phyloP scores from a whole-genome alignment of 768 basidiomycete species.

The Sporobolomyces roseus region DNA sequence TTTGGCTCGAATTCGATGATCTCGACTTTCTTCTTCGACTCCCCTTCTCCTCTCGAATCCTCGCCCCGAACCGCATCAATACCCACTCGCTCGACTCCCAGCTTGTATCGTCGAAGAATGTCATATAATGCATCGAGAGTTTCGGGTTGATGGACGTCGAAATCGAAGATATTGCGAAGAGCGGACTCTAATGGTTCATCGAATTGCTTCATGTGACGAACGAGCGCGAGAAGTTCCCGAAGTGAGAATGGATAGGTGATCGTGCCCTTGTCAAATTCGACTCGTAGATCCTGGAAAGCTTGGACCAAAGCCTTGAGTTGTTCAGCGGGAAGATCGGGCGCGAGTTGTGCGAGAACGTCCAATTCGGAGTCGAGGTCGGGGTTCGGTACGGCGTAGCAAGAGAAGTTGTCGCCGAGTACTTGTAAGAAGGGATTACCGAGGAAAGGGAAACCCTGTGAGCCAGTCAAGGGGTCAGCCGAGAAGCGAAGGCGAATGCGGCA shows the following conservation, averaged over 20 bases:
- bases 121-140: conserved; percentile 28
- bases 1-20: conserved; percentile 35
- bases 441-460: conserved; percentile 32
- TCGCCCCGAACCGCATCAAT: conserved; percentile 32
- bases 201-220: conserved; percentile 29
- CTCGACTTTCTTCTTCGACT: conserved; percentile 12
- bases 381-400: conserved; percentile 22
- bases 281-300: conserved; percentile 23
- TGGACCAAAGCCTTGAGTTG: conserved; percentile 12
- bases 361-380: conserved; percentile 29
- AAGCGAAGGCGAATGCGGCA: no score
- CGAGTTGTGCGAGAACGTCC: conserved; percentile 16
- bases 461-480: no score
- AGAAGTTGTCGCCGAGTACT: conserved; percentile 27
- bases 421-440: conserved; percentile 30
- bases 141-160: conserved; percentile 25
- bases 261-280: conserved; percentile 20
- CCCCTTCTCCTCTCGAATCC: background rate
- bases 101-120: conserved; percentile 16
- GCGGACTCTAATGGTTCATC: conserved; percentile 19
- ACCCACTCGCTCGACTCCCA: conserved; percentile 20
- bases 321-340: conserved; percentile 16
- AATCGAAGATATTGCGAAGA: conserved; percentile 35
- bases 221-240: conserved; percentile 32
- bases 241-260: conserved; percentile 38